Evolutionary conservation across 2,329 filamentous ascomycete genomes (phyloP), one percentile per base, ranked within the genome.

Genomic region (Cladophialophora carrionii): DNA sequence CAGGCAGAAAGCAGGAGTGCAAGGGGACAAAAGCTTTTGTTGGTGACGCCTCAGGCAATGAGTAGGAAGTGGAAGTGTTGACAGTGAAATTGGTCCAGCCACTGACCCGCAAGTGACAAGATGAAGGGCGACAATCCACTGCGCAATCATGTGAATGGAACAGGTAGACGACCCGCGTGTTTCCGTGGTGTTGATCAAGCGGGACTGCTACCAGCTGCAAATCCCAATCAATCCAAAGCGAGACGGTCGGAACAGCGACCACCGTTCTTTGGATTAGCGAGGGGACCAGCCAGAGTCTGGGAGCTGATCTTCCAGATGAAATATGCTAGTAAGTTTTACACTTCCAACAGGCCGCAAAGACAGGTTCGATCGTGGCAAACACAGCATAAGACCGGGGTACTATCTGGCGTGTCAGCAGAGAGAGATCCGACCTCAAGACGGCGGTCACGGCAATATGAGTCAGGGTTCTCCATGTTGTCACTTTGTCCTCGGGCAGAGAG

Each of bases 1-100:
- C 26, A 53, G 53, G 53, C 20, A 8, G 7, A 29, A 41, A 32
- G 46, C 52, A 41, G n/a, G 54, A 58, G 31, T 20, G 46, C 26
- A 26, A 29, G 9, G 14, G 5, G 48, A 20, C 9, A 29, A 20
- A 20, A 29, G 48, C 24, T 14, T 26, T 26, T 51, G 48, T 12
- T 12, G 8, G 48, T 51, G 48, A 12, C 22, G 22, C 48, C 20
- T 17, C 48, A 14, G 48, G 48, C 8, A 26, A 29, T 51, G 60
- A 58, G 29, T 49, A 26, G 12, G n/a, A 17, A 41, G 14, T 43
- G 32, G 14, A n/a, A 17, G 9, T 22, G n/a, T 24, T 48, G 24
- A 46, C 56, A 32, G 5, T 32, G 34, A 48, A 31, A 22, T 17
- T 51, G 37, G 37, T 17, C 6, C 37, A n/a, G 37, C 14, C 37